Conservation (phyloP, 306 rosid species). For the Glycine tomentella region DNA sequence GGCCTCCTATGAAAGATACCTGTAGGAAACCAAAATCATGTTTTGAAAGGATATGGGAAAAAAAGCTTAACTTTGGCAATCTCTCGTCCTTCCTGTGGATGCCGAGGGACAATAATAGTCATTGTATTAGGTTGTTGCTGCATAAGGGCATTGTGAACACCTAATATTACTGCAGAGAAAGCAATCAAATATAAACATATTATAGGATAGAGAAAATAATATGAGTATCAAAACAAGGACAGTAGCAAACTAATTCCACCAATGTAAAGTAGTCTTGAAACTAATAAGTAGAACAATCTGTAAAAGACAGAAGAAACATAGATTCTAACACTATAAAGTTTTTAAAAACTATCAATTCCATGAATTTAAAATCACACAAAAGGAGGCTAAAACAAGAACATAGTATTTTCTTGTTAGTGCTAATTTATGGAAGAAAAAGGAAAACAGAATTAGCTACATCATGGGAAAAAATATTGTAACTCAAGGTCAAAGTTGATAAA, state of each 20-base stretch:
- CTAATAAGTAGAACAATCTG: not conserved
- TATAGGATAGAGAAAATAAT: slow-evolving; percentile 11
- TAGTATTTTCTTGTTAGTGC: not conserved
- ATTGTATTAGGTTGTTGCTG: slow-evolving; percentile 66
- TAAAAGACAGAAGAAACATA: slow-evolving; percentile 29
- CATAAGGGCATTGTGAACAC: slow-evolving; percentile 68
- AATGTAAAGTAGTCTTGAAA: slow-evolving; percentile 27
- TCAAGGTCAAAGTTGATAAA: no score
- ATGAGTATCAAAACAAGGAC: slow-evolving; percentile 12
- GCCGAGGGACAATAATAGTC: slow-evolving; percentile 84
- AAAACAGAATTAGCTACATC: not conserved
- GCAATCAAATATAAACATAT: slow-evolving; percentile 38
- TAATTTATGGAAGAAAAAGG: not conserved
- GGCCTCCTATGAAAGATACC: not conserved
- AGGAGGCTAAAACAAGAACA: slow-evolving; percentile 4
- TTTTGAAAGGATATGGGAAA: slow-evolving; percentile 23
- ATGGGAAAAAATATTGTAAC: no score
- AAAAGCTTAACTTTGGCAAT: slow-evolving; percentile 72
- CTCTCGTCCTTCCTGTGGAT: slow-evolving; percentile 80
- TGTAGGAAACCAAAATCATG: not conserved
- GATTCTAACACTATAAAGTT: not conserved
- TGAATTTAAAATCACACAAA: slow-evolving; percentile 17
- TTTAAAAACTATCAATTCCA: slow-evolving; percentile 8
- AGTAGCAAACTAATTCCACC: slow-evolving; percentile 4
- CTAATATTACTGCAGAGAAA: slow-evolving; percentile 74